phyloP scores from a whole-genome alignment of 2,329 filamentous ascomycete genomes.

The Atkinsonella hypoxylon region DNA sequence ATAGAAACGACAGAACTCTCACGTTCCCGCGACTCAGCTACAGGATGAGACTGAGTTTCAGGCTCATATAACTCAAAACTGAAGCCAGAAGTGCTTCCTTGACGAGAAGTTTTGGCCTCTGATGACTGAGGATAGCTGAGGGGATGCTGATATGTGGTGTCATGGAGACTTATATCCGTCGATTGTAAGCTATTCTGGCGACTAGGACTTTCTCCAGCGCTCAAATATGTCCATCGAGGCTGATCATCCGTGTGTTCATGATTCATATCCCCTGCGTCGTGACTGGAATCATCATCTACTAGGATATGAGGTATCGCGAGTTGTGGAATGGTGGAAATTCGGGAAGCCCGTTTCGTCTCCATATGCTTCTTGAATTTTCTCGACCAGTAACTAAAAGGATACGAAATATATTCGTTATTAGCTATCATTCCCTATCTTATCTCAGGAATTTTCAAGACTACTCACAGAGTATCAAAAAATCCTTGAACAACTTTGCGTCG shows the following conservation, averaged over 20 bases:
- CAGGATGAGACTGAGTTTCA: conserved; percentile 16
- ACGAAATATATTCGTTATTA: not conserved
- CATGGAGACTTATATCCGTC: conserved; percentile 28
- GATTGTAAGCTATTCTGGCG: conserved; percentile 14
- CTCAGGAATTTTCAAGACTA: conserved; percentile 6
- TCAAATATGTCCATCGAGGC: conserved; percentile 9
- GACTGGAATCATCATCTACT: conserved; percentile 64
- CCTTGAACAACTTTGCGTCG: conserved; percentile 80
- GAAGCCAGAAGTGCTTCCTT: conserved; percentile 40
- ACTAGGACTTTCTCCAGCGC: conserved; percentile 6
- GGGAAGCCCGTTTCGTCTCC: conserved; percentile 58
- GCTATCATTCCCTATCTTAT: not conserved
- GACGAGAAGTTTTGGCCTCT: conserved; percentile 25
- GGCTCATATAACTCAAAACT: conserved; percentile 46
- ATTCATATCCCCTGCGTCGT: conserved; percentile 11
- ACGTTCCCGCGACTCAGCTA: conserved; percentile 40
- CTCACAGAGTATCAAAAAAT: conserved; percentile 85
- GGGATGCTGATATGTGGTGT: conserved; percentile 30
- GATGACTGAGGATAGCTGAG: conserved; percentile 41
- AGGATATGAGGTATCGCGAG: conserved; percentile 83
- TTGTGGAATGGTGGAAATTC: conserved; percentile 67
- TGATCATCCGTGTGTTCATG: not conserved
- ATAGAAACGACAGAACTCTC: conserved; percentile 61
- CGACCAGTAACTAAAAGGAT: conserved; percentile 54
- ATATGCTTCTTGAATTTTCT: conserved; percentile 68